Conservation (phyloP, 352 stramenopile genomes). For the Aphanomyces stellatus region DNA sequence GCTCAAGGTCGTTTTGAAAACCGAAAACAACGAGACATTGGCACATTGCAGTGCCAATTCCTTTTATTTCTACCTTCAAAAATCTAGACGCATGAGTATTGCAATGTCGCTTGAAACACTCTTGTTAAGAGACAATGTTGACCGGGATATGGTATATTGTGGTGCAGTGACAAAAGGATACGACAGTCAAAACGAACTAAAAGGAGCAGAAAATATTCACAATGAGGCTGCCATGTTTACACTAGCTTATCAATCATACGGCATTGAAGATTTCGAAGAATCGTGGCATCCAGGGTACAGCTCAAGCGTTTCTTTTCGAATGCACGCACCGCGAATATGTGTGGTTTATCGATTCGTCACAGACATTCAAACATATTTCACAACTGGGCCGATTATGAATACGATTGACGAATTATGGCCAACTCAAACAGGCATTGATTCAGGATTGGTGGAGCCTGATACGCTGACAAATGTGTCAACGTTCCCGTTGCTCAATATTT, state of each 20-base stretch:
- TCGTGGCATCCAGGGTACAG: conserved; percentile 73
- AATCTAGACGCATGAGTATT: neutral
- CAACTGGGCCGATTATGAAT: conserved; percentile 33
- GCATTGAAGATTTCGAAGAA: conserved; percentile 67
- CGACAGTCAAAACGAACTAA: neutral
- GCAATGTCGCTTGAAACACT: neutral
- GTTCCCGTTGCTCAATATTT: conserved; percentile 69
- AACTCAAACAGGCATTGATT: neutral
- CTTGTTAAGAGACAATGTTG: neutral
- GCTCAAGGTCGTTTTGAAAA: neutral
- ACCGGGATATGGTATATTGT: neutral
- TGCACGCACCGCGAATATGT: conserved; percentile 69
- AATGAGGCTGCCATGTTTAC: conserved; percentile 55
- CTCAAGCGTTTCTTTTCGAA: conserved; percentile 56
- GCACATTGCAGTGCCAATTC: neutral
- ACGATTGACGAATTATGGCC: neutral
- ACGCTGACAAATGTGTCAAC: conserved; percentile 61
- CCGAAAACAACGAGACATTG: neutral
- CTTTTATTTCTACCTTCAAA: neutral
- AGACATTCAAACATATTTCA: conserved; percentile 63
- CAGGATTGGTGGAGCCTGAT: neutral
- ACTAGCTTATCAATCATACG: conserved; percentile 64
- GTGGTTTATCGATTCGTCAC: conserved; percentile 78
- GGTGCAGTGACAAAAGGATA: neutral
- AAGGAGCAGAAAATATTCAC: neutral